Base-by-base conservation (phyloP, 805 yeast genomes). In the Kluyveromyces siamensis region DNA sequence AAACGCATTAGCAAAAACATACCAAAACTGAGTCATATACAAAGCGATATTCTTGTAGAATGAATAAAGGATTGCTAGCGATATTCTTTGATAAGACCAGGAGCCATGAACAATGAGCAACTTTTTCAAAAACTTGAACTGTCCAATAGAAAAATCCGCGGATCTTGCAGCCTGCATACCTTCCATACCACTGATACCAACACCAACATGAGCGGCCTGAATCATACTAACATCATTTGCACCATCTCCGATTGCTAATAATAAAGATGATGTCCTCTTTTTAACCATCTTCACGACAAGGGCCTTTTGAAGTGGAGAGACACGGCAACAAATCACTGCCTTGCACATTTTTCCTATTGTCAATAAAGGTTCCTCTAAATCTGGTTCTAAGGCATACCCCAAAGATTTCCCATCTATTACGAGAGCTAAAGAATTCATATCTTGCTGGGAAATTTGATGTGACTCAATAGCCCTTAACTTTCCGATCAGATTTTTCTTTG, bases 151-250 rank as follows among this genome's bases (percentile, higher is more conserved):
- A 51, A 93, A 81, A 72, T 93, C 99, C 0, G 99, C 98, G 65
- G 95, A 84, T 65, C 99, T 78, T 0, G 99, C 97, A 10, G 99
- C 99, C 68, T 93, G 99, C 88, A 90, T 89, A 56, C 99, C 99
- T 70, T 93, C 99, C 91, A 89, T 84, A 55, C 99, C 99, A 68
- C 95, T 87, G 53, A 93, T 95, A 63, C 99, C 99, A 21, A 93
- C 96, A 53, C 99, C 99, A 47, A 93, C 96, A 66, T 93, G 98
- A 0, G 99, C 99, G 14, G 99, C 98, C 68, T 93, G 99, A 55
- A 93, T 93, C 99, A 93, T 93, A 37, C 96, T 84, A 39, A 93
- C 99, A 70, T 93, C 99, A 62, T 93, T 93, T 2, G 99, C 99
- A 61, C 99, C 99, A 68, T 93, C 99, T 41, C 99, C 99, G 61